Conservation (phyloP, 805 yeast species). For the Metschnikowia aberdeeniae region DNA sequence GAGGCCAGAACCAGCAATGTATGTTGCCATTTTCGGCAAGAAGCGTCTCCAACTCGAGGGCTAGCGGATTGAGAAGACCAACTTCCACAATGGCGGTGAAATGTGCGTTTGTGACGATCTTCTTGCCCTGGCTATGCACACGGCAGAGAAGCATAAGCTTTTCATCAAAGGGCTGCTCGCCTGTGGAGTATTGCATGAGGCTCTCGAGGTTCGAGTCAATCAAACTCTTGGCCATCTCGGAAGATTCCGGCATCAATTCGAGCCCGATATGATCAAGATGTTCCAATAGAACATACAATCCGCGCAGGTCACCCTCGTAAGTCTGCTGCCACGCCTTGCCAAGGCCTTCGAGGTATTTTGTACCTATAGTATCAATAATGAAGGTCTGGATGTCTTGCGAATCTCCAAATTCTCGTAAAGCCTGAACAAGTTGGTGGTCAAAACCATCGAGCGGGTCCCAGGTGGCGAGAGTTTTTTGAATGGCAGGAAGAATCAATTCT, state of each 20-base stretch:
- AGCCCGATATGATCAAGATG: neutral
- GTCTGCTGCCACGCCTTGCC: neutral
- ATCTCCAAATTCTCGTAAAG: constrained; percentile 5
- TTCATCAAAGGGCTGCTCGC: neutral
- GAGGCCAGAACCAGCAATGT: constrained; percentile 23
- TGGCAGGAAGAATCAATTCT: constrained; percentile 6
- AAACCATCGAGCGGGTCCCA: constrained; percentile 8
- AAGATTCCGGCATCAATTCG: neutral
- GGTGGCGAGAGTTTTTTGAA: neutral
- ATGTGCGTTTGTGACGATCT: constrained; percentile 5
- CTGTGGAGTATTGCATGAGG: neutral
- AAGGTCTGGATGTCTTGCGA: neutral
- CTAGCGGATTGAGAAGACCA: constrained; percentile 35
- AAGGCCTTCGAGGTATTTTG: constrained; percentile 4
- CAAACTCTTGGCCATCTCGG: neutral
- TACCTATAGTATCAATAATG: constrained; percentile 5
- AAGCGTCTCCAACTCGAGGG: neutral
- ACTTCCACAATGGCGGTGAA: constrained; percentile 25
- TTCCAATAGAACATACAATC: neutral
- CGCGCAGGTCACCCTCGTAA: neutral
- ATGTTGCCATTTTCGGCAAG: neutral
- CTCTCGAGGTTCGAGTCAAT: neutral
- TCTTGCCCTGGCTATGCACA: neutral
- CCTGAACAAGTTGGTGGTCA: constrained; percentile 6
- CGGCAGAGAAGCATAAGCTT: constrained; percentile 1